Evolutionary conservation across 768 basidiomycete genomes (phyloP).

Genomic region (Coprinopsis sp.): DNA sequence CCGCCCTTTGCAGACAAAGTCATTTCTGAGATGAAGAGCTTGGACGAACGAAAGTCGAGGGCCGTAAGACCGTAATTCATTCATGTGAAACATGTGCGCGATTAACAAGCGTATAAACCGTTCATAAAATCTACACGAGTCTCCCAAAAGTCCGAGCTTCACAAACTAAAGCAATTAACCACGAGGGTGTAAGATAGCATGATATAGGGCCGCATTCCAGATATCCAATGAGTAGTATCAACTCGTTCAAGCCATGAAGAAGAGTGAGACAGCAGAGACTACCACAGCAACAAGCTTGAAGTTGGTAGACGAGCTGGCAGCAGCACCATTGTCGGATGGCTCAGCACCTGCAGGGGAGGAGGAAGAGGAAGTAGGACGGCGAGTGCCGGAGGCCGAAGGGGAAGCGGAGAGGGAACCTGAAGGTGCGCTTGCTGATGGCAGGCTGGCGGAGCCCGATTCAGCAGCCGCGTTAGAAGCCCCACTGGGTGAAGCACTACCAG

Average conservation of each 20-base stretch:
- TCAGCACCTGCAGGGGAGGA: background rate
- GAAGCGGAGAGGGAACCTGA: slow-evolving; percentile 2
- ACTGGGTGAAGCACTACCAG: no score
- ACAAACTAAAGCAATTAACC: no score
- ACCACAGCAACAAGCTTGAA: background rate
- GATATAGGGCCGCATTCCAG: no score
- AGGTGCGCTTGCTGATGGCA: slow-evolving; percentile 2
- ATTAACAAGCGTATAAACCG: no score
- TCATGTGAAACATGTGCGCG: background rate
- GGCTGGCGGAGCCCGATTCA: background rate
- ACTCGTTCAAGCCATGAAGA: background rate
- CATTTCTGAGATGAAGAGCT: background rate
- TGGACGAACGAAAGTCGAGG: background rate
- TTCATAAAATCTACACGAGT: background rate
- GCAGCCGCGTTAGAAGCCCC: no score
- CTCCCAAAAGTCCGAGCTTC: no score
- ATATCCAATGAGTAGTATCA: no score
- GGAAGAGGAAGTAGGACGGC: background rate
- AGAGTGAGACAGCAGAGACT: background rate
- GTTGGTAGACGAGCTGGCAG: background rate
- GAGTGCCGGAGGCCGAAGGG: background rate
- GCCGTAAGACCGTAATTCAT: background rate
- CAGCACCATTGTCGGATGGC: slow-evolving; percentile 6
- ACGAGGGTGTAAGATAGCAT: no score
- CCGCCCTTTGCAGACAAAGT: no score